Base-by-base conservation (phyloP, 1,139 yeast genomes). In the Candida sp. region DNA sequence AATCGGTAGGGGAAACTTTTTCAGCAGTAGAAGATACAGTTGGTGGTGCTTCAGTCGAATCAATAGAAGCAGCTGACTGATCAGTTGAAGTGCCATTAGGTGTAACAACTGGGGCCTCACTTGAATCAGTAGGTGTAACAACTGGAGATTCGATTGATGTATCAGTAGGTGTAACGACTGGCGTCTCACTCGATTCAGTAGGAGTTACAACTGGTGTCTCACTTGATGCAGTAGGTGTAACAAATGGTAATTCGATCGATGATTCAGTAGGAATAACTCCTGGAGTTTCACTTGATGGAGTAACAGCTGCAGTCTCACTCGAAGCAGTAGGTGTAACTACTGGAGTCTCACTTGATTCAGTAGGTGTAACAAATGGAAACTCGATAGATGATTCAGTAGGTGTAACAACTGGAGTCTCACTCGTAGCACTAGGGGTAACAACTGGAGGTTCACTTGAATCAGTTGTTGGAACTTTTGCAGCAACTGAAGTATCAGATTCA, bases 381-480 rank as follows among this genome's bases (percentile, higher is more conserved):
- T 25, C 29, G 7, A 11, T 8, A 11, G 45, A 39, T 12, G 43
- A 21, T 32, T 43, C 37, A 29, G 51, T 41, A 12, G 48, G 36
- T 5, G 32, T 25, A 22, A 19, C 22, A 19, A 23, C 5, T 19
- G 39, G 34, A 19, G 39, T 19, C 3, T 15, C 19, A 15, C 19
- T 15, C 9, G 39, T 4, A 5, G 19, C 19, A 15, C 19, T 15
- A 15, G 39, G 11, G 5, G 38, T 12, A n/a, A n/a, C 23, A 21
- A n/a, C 23, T 6, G 39, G 6, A 3, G 33, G 7, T 11, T 25
- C 29, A 7, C 11, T 7, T 11, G 29, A 25, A 15, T 15, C 19
- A 15, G 19, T 15, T 15, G 19, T 15, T 15, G 19, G 19, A 15
- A 15, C 19, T 15, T 15, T 15, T 15, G 19, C 19, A 15, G 19